Conservation (phyloP, 2,329 filamentous ascomycete genomes). For the Pyrenophora seminiperda region DNA sequence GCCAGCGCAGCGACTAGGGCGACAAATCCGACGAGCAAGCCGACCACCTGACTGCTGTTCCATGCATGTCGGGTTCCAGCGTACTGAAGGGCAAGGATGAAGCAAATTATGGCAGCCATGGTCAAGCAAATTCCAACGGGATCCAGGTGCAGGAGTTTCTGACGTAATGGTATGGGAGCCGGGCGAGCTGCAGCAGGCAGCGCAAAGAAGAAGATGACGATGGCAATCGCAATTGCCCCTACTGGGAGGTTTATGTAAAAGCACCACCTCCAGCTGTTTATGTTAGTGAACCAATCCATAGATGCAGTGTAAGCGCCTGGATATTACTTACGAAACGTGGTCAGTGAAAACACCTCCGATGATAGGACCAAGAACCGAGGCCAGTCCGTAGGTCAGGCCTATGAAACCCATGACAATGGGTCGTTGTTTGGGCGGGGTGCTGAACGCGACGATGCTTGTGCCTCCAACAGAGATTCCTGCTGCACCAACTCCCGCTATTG, state of each 20-base stretch:
- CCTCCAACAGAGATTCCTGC: neutral
- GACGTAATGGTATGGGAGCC: conserved; percentile 30
- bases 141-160: conserved; percentile 55
- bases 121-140: conserved; percentile 49
- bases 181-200: conserved; percentile 30
- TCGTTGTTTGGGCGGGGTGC: conserved; percentile 41
- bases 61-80: conserved; percentile 42
- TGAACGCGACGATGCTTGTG: too few species aligned
- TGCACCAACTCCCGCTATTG: neutral
- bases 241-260: conserved; percentile 53
- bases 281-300: too few species aligned
- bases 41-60: conserved; percentile 51
- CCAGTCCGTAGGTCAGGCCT: conserved; percentile 44
- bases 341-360: conserved; percentile 51
- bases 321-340: too few species aligned
- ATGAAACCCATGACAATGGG: conserved; percentile 47
- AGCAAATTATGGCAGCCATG: conserved; percentile 47
- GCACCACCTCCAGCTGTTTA: conserved; percentile 49
- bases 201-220: conserved; percentile 39
- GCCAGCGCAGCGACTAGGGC: conserved; percentile 47
- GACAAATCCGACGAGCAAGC: conserved; percentile 52
- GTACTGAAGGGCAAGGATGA: conserved; percentile 55
- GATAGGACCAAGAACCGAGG: conserved; percentile 49
- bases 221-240: conserved; percentile 46
- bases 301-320: too few species aligned